Evolutionary conservation across 2,329 filamentous ascomycete genomes (phyloP).

Genomic region (Xylariaceae sp.): DNA sequence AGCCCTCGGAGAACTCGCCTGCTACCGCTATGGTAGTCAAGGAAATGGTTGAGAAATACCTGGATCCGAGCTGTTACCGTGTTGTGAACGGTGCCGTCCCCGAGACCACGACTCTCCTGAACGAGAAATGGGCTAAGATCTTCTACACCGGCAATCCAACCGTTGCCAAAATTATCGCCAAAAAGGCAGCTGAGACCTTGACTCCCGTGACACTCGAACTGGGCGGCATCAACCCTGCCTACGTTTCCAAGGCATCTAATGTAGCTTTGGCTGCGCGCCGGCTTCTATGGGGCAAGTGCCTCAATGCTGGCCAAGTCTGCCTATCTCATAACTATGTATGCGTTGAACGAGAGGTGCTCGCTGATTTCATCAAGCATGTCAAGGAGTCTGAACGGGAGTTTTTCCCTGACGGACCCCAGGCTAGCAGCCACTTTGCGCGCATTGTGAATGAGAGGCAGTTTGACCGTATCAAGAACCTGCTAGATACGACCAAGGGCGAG

Average conservation of each 20-base stretch:
- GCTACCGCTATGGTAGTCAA: constrained; percentile 71
- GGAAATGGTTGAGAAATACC: constrained; percentile 67
- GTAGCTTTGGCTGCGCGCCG: constrained; percentile 74
- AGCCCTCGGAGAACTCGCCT: constrained; percentile 81
- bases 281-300: constrained; percentile 80
- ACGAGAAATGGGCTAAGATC: constrained; percentile 96
- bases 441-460: constrained; percentile 80
- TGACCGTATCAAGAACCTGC: constrained; percentile 78
- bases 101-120: constrained; percentile 75
- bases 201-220: constrained; percentile 88
- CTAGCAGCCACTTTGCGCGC: constrained; percentile 71
- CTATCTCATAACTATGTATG: constrained; percentile 90
- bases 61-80: constrained; percentile 72
- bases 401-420: constrained; percentile 75
- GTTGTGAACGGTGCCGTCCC: constrained; percentile 76
- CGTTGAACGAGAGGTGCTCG: constrained; percentile 68
- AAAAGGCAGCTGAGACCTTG: constrained; percentile 82
- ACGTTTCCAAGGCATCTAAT: constrained; percentile 80
- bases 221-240: constrained; percentile 86
- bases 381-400: constrained; percentile 67
- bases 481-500: constrained; percentile 77
- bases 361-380: constrained; percentile 68
- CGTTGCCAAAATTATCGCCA: constrained; percentile 81
- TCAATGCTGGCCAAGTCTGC: constrained; percentile 88
- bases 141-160: constrained; percentile 81